These are phyloP conservation scores for Cytauxzoon felis DNA, from an alignment of 169 alveolate species.

Conservation along the genomic window DNA sequence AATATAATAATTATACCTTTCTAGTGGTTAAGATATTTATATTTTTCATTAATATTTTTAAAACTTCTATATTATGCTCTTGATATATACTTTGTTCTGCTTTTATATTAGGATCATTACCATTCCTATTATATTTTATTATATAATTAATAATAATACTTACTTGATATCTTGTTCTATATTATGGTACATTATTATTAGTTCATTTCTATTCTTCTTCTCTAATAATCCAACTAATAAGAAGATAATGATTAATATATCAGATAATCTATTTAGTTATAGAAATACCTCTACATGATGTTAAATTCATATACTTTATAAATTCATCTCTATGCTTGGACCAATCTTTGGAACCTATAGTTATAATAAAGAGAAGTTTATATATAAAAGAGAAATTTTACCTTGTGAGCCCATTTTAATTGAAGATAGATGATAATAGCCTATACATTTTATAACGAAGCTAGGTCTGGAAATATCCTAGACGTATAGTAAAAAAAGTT, in stretches of 20 bases:
- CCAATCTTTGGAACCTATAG: slow-evolving; percentile 29
- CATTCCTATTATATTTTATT: background rate
- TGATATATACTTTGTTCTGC: slow-evolving; percentile 35
- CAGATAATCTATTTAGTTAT: too few species aligned
- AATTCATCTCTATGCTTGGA: slow-evolving; percentile 17
- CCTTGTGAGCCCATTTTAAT: too few species aligned
- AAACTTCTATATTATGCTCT: slow-evolving; percentile 16
- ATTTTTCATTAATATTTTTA: slow-evolving; percentile 14
- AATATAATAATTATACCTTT: slow-evolving; percentile 13
- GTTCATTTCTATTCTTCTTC: slow-evolving; percentile 21
- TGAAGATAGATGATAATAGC: too few species aligned
- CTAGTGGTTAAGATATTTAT: slow-evolving; percentile 17
- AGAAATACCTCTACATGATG: slow-evolving; percentile 29
- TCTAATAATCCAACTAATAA: slow-evolving; percentile 1
- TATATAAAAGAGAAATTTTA: too few species aligned
- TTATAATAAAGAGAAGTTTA: too few species aligned
- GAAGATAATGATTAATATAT: background rate
- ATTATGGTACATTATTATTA: slow-evolving; percentile 8
- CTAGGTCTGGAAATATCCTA: too few species aligned
- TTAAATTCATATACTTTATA: slow-evolving; percentile 14
- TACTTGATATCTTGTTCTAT: slow-evolving; percentile 16
- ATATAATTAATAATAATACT: background rate
- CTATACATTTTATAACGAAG: too few species aligned
- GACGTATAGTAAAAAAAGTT: too few species aligned
- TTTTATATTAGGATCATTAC: slow-evolving; percentile 16